These are phyloP conservation scores for Dentipellis fragilis DNA, from an alignment of 768 basidiomycete genomes.

Conservation along the genomic window DNA sequence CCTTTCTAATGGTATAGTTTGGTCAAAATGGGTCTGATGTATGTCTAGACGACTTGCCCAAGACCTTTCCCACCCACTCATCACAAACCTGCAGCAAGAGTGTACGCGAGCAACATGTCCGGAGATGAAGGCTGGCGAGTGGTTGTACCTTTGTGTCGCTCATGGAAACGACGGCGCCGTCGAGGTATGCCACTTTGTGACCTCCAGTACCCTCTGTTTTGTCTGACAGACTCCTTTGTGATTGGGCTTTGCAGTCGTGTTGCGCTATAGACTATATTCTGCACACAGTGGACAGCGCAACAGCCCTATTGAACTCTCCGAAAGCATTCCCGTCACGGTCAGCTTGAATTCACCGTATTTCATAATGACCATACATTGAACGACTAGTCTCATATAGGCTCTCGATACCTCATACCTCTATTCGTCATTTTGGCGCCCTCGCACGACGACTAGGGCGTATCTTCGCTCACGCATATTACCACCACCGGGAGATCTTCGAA, in stretches of 20 bases:
- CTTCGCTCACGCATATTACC: constrained; percentile 94
- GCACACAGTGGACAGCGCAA: constrained; percentile 89
- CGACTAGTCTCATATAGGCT: constrained; percentile 35
- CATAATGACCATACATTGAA: constrained; percentile 4
- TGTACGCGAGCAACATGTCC: constrained; percentile 84
- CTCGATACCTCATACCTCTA: constrained; percentile 69
- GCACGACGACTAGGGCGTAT: constrained; percentile 88
- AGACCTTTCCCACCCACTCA: constrained; percentile 78
- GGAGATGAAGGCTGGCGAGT: constrained; percentile 98
- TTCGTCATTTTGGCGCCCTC: constrained; percentile 83
- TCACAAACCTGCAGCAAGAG: constrained; percentile 77
- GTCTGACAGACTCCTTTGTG: neutral
- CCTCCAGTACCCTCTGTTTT: neutral
- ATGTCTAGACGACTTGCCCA: constrained; percentile 67
- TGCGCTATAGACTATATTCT: constrained; percentile 95
- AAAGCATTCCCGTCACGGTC: constrained; percentile 89
- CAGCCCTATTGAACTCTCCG: constrained; percentile 83
- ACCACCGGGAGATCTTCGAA: constrained; percentile 86
- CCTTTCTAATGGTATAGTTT: neutral
- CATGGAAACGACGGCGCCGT: constrained; percentile 83
- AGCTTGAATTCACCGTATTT: constrained; percentile 13
- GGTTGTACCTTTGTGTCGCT: constrained; percentile 93
- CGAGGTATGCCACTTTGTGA: constrained; percentile 46
- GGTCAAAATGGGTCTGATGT: neutral
- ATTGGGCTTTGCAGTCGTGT: constrained; percentile 53